phyloP scores from a whole-genome alignment of 1,284 basidiomycete species.

The Ganoderma sp. region DNA sequence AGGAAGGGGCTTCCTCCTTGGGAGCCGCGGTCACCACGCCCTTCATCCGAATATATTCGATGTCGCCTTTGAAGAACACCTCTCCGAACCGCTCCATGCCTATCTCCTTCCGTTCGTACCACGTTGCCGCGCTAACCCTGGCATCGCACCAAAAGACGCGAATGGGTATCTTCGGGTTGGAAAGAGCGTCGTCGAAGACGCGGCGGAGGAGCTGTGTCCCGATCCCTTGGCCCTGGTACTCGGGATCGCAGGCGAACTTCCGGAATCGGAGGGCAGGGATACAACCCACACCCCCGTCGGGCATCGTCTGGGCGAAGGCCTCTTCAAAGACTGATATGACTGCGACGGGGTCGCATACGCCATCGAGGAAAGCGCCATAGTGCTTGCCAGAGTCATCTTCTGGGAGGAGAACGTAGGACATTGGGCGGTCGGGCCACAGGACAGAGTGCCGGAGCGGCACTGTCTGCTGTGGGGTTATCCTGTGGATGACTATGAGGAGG shows the following conservation, averaged over 20 bases:
- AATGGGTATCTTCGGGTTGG: slow-evolving; percentile 43
- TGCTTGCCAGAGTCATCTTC: slow-evolving; percentile 58
- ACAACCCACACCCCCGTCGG: slow-evolving; percentile 9
- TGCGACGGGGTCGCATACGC: slow-evolving; percentile 45
- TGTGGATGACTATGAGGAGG: slow-evolving; percentile 26
- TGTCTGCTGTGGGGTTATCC: slow-evolving; percentile 50
- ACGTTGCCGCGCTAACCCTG: slow-evolving; percentile 48
- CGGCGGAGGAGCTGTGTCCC: slow-evolving; percentile 54
- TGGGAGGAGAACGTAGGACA: slow-evolving; percentile 55
- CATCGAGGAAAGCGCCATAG: slow-evolving; percentile 57
- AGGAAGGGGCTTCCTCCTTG: background rate
- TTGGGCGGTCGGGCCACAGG: slow-evolving; percentile 59
- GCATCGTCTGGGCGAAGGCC: slow-evolving; percentile 41
- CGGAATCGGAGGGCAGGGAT: slow-evolving; percentile 53
- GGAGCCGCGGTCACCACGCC: background rate
- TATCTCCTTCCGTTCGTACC: slow-evolving; percentile 63
- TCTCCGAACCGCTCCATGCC: slow-evolving; percentile 55
- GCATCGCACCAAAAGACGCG: slow-evolving; percentile 63
- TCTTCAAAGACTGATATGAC: slow-evolving; percentile 64
- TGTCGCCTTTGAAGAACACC: slow-evolving; percentile 56
- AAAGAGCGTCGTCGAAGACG: slow-evolving; percentile 45
- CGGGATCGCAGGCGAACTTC: slow-evolving; percentile 62
- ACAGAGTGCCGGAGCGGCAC: slow-evolving; percentile 60
- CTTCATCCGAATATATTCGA: slow-evolving; percentile 60
- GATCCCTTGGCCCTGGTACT: slow-evolving; percentile 56